These are phyloP conservation scores for Arachnopeziza araneosa DNA, from an alignment of 2,329 filamentous ascomycete species.

Conservation along the genomic window DNA sequence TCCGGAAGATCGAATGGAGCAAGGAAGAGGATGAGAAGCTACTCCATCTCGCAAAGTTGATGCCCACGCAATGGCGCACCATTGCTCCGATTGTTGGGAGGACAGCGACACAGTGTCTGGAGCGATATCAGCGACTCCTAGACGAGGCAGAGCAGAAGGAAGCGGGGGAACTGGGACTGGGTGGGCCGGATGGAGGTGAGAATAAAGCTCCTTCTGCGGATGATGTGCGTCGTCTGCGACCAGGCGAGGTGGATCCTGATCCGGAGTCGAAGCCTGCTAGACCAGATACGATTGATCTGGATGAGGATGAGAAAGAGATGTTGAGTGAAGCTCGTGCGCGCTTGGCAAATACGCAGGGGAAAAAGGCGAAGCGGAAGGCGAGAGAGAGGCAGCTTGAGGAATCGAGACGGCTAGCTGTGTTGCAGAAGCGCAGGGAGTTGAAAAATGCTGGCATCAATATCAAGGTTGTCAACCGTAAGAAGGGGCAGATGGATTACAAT, in stretches of 20 bases:
- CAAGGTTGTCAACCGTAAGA: conserved; percentile 85
- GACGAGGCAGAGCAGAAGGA: conserved; percentile 94
- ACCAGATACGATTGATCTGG: conserved; percentile 94
- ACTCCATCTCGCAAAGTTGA: conserved; percentile 91
- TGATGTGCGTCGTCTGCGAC: conserved; percentile 80
- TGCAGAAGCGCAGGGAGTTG: conserved; percentile 93
- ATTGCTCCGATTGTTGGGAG: conserved; percentile 95
- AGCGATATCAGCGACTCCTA: conserved; percentile 92
- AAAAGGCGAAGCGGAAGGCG: conserved; percentile 97
- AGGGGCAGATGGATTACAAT: conserved; percentile 99
- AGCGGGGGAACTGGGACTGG: conserved; percentile 71
- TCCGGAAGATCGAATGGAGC: conserved; percentile 98
- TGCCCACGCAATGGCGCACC: conserved; percentile 98
- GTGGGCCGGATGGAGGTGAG: conserved; percentile 82
- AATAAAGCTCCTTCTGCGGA: conserved; percentile 84
- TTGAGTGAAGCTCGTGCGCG: conserved; percentile 93
- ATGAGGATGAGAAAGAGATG: conserved; percentile 99
- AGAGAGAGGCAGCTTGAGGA: conserved; percentile 93
- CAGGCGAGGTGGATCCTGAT: conserved; percentile 94
- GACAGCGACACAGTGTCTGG: conserved; percentile 93
- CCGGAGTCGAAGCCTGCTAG: conserved; percentile 93
- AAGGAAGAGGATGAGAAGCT: conserved; percentile 98
- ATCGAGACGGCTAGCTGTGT: conserved; percentile 77
- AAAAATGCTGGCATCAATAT: conserved; percentile 98
- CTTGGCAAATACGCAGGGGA: conserved; percentile 95